A percentile compares a stretch with the other conserved stretches of the same genome.
These are phyloP conservation scores for Pythium aquatile DNA, from an alignment of 352 stramenopile species.

Conservation along the genomic window DNA sequence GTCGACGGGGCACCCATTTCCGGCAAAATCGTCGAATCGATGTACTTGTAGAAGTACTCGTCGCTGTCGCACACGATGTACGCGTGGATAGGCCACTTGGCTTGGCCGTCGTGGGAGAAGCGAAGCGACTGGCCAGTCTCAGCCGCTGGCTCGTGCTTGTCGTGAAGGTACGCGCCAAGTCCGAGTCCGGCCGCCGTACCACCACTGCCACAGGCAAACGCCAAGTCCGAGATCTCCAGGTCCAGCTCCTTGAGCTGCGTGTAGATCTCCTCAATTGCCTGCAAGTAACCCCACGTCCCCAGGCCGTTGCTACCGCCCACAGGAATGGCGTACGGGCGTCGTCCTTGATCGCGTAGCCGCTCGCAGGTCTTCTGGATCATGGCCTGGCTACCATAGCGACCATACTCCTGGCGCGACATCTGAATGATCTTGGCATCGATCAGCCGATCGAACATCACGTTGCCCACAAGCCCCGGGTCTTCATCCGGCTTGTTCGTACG, in stretches of 20 bases:
- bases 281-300: constrained; percentile 93
- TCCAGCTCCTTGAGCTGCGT: constrained; percentile 61
- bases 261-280: constrained; percentile 90
- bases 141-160: constrained; percentile 25
- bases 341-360: constrained; percentile 47
- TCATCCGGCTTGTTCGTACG: constrained; percentile 75
- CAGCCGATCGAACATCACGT: constrained; percentile 79
- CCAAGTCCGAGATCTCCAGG: constrained; percentile 71
- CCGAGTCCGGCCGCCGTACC: constrained; percentile 78
- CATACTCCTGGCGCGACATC: constrained; percentile 81
- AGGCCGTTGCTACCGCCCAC: constrained; percentile 91
- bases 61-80: constrained; percentile 87
- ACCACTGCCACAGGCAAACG: constrained; percentile 82
- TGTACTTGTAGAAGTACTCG: constrained; percentile 84
- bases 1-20: constrained; percentile 53
- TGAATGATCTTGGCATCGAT: constrained; percentile 72
- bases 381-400: constrained; percentile 68
- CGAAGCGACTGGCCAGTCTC: constrained; percentile 29
- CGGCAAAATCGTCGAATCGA: constrained; percentile 68
- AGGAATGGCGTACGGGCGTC: constrained; percentile 77
- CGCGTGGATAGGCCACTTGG: constrained; percentile 55
- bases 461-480: constrained; percentile 67
- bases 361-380: constrained; percentile 81
- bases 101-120: constrained; percentile 38
- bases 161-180: constrained; percentile 69